phyloP scores from a whole-genome alignment of 345 rosid genomes.

The Boechera stricta region DNA sequence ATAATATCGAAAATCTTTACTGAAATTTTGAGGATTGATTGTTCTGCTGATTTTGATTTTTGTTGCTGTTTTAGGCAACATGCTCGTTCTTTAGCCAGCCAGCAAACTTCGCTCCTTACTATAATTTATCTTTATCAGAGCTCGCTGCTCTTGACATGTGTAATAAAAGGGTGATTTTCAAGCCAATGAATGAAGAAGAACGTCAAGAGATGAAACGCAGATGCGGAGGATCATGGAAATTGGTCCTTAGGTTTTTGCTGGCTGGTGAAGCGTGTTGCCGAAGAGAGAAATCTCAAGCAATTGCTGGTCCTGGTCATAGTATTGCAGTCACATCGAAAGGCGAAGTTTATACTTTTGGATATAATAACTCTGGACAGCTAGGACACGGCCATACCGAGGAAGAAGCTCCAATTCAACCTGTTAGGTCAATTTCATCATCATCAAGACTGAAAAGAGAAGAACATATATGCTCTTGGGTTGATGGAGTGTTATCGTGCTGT shows the following conservation, averaged over 20 bases:
- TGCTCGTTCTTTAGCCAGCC: slow-evolving; percentile 97
- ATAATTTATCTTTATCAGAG: slow-evolving; percentile 76
- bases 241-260: slow-evolving; percentile 85
- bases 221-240: slow-evolving; percentile 97
- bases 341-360: slow-evolving; percentile 79
- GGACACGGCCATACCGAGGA: slow-evolving; percentile 88
- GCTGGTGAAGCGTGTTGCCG: slow-evolving; percentile 95
- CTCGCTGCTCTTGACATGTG: slow-evolving; percentile 99
- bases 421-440: slow-evolving; percentile 67
- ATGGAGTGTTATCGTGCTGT: slow-evolving; percentile 42
- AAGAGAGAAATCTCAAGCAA: slow-evolving; percentile 94
- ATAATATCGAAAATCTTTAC: slow-evolving; percentile 17
- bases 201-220: slow-evolving; percentile 70
- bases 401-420: slow-evolving; percentile 73
- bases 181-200: slow-evolving; percentile 78
- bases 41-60: slow-evolving; percentile 43
- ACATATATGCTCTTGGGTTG: background rate
- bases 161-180: slow-evolving; percentile 80
- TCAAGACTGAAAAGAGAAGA: slow-evolving; percentile 15
- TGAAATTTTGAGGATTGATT: slow-evolving; percentile 50
- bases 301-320: slow-evolving; percentile 98
- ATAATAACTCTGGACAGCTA: slow-evolving; percentile 89
- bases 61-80: slow-evolving; percentile 72
- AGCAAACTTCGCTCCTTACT: slow-evolving; percentile 86
- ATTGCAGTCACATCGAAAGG: slow-evolving; percentile 85